Evolutionary conservation across 352 stramenopile genomes (phyloP).

Genomic region (Phytophthora chlamydospora): DNA sequence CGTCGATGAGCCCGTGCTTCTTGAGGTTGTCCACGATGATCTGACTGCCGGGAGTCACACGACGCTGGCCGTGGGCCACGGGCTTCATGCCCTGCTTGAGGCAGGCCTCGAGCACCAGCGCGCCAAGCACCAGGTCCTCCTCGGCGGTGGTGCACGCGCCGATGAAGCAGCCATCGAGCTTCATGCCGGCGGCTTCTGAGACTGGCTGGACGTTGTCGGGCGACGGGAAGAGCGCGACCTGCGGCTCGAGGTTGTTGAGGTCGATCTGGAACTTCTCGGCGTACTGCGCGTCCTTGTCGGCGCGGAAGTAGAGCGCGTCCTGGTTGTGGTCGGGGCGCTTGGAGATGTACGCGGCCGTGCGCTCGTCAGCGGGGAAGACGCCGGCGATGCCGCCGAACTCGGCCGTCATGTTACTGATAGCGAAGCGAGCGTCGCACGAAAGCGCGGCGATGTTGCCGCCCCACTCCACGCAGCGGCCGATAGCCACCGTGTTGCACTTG

Average conservation of each 20-base stretch:
- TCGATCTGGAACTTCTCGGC: constrained; percentile 81
- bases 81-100: constrained; percentile 74
- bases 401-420: constrained; percentile 87
- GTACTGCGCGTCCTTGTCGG: constrained; percentile 76
- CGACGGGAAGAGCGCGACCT: constrained; percentile 81
- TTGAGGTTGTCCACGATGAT: constrained; percentile 86
- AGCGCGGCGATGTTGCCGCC: constrained; percentile 79
- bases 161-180: constrained; percentile 89
- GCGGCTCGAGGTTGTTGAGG: constrained; percentile 66
- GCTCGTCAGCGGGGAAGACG: constrained; percentile 80
- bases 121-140: constrained; percentile 82
- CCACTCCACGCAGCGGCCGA: constrained; percentile 80
- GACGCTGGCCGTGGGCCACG: constrained; percentile 60
- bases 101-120: constrained; percentile 77
- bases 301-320: constrained; percentile 84
- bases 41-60: constrained; percentile 80
- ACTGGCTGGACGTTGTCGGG: constrained; percentile 83
- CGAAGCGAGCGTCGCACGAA: constrained; percentile 83
- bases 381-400: constrained; percentile 88
- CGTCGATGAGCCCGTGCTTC: constrained; percentile 69
- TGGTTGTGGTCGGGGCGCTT: constrained; percentile 76
- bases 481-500: constrained; percentile 89
- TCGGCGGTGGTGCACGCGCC: constrained; percentile 84
- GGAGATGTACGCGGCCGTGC: constrained; percentile 81
- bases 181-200: constrained; percentile 68